Conservation (phyloP, 352 stramenopile species). For the Globisporangium carolinianum region DNA sequence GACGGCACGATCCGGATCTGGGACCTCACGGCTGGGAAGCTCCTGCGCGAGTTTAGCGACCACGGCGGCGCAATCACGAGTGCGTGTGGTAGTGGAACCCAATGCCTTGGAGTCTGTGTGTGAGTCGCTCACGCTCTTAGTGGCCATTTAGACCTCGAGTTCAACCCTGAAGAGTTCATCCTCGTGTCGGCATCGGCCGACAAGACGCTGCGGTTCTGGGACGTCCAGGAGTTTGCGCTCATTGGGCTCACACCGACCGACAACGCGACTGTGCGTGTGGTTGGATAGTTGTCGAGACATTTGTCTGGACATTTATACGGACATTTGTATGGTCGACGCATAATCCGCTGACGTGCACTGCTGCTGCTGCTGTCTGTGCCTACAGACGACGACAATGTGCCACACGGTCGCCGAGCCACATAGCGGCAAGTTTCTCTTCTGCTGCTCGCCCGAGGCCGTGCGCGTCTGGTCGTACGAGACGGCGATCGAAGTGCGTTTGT, state of each 20-base stretch:
- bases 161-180: conserved; percentile 85
- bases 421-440: conserved; percentile 74
- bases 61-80: conserved; percentile 69
- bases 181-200: conserved; percentile 71
- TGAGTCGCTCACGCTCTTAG: neutral
- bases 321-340: no score
- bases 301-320: neutral
- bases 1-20: conserved; percentile 81
- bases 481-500: conserved; percentile 35
- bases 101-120: neutral
- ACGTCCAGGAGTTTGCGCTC: conserved; percentile 78
- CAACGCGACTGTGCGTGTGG: conserved; percentile 45
- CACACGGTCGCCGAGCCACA: conserved; percentile 72
- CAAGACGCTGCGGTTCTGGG: conserved; percentile 79
- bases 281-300: neutral
- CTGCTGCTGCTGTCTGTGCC: no score
- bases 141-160: conserved; percentile 37
- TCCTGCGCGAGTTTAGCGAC: conserved; percentile 69
- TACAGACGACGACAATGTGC: conserved; percentile 75
- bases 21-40: conserved; percentile 73
- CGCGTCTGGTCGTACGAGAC: conserved; percentile 84
- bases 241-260: conserved; percentile 78
- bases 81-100: neutral
- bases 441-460: conserved; percentile 66
- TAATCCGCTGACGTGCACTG: neutral